A percentile compares a stretch with the other conserved stretches of the same genome.
Evolutionary conservation across 192 early-diverging fungal species (phyloP).

Genomic region (Backusella australiensis): DNA sequence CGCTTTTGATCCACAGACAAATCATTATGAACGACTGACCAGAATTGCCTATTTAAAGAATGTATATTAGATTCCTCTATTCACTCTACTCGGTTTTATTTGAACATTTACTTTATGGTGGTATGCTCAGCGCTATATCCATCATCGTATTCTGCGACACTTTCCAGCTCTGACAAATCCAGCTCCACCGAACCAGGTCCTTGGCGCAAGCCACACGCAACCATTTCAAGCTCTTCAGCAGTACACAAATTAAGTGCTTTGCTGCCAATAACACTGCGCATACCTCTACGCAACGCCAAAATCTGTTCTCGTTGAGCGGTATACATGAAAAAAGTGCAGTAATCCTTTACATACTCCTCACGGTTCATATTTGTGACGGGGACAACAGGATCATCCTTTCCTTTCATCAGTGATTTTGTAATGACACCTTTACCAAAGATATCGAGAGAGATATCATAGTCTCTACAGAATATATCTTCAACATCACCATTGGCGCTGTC

Average conservation of each 20-base stretch:
- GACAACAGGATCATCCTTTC: constrained; percentile 18
- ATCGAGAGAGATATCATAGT: constrained; percentile 81
- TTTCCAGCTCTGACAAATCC: constrained; percentile 72
- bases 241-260: constrained; percentile 19
- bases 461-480: constrained; percentile 76
- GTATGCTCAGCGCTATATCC: constrained; percentile 67
- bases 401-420: constrained; percentile 52
- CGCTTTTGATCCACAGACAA: constrained; percentile 65
- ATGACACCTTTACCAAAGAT: constrained; percentile 49
- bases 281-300: constrained; percentile 78
- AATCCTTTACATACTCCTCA: constrained; percentile 67
- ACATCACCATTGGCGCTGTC: constrained; percentile 35
- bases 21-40: constrained; percentile 69
- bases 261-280: constrained; percentile 56
- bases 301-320: constrained; percentile 42
- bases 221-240: constrained; percentile 70
- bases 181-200: constrained; percentile 37
- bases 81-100: background rate
- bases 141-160: constrained; percentile 78
- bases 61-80: background rate
- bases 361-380: constrained; percentile 81
- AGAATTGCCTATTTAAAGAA: constrained; percentile 54
- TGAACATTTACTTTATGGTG: constrained; percentile 47
- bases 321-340: constrained; percentile 64
- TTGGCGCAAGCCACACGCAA: constrained; percentile 61